Conservation (phyloP, 2,329 filamentous ascomycete genomes). For the Pseudopithomyces chartarum region DNA sequence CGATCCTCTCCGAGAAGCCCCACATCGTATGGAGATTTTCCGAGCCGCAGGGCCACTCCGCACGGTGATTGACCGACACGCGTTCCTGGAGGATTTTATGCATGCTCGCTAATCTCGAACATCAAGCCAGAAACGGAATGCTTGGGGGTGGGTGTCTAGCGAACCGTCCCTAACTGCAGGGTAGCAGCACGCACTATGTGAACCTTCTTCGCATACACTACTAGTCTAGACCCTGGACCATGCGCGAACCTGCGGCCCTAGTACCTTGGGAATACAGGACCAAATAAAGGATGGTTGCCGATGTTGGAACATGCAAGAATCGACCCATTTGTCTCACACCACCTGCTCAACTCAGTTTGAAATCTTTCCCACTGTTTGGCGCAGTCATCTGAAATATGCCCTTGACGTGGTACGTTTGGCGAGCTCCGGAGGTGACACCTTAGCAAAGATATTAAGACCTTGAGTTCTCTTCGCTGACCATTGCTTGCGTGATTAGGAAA, state of each 20-base stretch:
- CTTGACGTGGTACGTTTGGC: conserved; percentile 9
- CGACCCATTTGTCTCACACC: neutral
- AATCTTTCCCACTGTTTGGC: neutral
- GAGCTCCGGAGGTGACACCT: neutral
- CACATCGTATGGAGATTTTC: neutral
- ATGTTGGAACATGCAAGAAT: neutral
- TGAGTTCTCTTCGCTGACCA: neutral
- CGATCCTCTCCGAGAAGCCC: neutral
- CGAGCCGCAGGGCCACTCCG: neutral
- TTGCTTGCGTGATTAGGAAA: conserved; percentile 9
- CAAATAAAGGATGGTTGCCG: conserved; percentile 1
- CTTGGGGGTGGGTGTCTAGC: neutral
- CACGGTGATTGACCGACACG: conserved; percentile 3
- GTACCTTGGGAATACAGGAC: neutral
- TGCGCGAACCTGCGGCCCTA: neutral
- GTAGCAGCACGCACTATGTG: neutral
- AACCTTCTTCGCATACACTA: conserved; percentile 6
- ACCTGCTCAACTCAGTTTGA: neutral
- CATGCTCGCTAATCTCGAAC: conserved; percentile 5
- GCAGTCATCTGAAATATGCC: neutral
- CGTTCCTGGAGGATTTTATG: conserved; percentile 8
- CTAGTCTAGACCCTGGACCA: neutral
- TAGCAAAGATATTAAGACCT: neutral
- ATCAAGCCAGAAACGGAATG: neutral
- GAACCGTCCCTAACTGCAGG: neutral